Evolutionary conservation across 192 early-diverging fungal species (phyloP), one percentile per base, ranked within the genome.

Genomic region (Backusella tuberculispora): DNA sequence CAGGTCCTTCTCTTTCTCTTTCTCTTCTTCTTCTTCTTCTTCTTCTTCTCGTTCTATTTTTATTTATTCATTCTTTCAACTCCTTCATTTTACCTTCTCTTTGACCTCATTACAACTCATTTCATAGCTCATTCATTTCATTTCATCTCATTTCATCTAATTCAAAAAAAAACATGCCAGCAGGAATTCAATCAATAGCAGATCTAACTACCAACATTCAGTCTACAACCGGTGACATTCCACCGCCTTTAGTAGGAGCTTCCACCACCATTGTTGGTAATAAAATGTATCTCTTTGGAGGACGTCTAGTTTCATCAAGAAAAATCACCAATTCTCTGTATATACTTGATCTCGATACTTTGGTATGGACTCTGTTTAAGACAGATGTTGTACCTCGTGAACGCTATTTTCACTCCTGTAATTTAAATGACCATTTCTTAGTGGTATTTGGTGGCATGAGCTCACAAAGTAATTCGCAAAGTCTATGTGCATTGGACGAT

Each of bases 361-460:
- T 85, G 69, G 78, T 83, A 13, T 94, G 92, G 92, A 77, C 80
- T 37, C 71, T 79, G 63, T 63, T 63, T 37, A 50, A 43, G n/a
- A 73, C 79, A 19, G 81, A 81, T n/a, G 74, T 74, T n/a, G 76
- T 83, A 5, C 87, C 85, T 19, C 75, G 78, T 14, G 81, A 88
- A 42, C 83, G 93, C 37, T 92, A 91, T 68, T 92, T 94, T 80
- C 92, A 94, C 78, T 93, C 92, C 15, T 86, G 89, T 56, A 92
- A 89, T 60, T 84, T 86, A 42, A 91, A 90, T 73, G 78, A 84
- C 75, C 87, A 89, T 64, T 78, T 84, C 56, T 84, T 94, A 37
- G 81, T 92, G 9, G 87, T 89, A 63, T 93, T 92, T 84, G 92
- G 92, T 63, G 92, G 92, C 12, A 94, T 94, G 92, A 90, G 90